A percentile compares a stretch with the other conserved stretches of the same genome.
phyloP scores from a whole-genome alignment of 805 yeast species.

The Candida caryicola region DNA sequence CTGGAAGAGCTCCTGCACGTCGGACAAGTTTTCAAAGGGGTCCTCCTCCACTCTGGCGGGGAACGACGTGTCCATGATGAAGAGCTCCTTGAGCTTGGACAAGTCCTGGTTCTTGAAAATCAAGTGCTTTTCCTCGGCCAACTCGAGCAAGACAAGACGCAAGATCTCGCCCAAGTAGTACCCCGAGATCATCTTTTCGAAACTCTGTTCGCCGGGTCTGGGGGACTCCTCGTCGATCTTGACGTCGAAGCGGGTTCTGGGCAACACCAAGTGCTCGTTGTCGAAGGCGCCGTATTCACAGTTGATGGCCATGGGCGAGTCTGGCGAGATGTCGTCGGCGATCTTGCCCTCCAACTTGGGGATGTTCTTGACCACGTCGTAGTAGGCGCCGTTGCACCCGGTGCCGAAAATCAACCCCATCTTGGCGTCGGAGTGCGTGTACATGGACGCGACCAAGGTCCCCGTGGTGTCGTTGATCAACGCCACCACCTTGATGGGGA shows the following conservation, averaged over 20 bases:
- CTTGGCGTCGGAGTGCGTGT: slow-evolving; percentile 81
- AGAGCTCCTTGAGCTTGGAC: slow-evolving; percentile 57
- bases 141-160: slow-evolving; percentile 75
- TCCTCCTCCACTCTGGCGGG: slow-evolving; percentile 87
- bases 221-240: slow-evolving; percentile 83
- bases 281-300: slow-evolving; percentile 99
- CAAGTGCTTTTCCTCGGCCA: slow-evolving; percentile 54
- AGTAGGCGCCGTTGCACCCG: slow-evolving; percentile 96
- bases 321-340: slow-evolving; percentile 57
- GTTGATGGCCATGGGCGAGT: slow-evolving; percentile 89
- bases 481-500: slow-evolving; percentile 87
- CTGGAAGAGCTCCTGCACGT: slow-evolving; percentile 66
- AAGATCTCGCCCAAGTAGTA: slow-evolving; percentile 91
- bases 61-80: slow-evolving; percentile 83
- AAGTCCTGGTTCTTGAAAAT: slow-evolving; percentile 72
- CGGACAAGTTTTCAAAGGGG: slow-evolving; percentile 78
- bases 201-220: slow-evolving; percentile 93
- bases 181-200: slow-evolving; percentile 97
- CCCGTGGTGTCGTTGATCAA: slow-evolving; percentile 97
- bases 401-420: slow-evolving; percentile 98
- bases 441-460: slow-evolving; percentile 91
- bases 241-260: slow-evolving; percentile 86
- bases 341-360: slow-evolving; percentile 78
- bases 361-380: slow-evolving; percentile 66
- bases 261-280: slow-evolving; percentile 78